phyloP scores from a whole-genome alignment of 768 basidiomycete species.

The Tubosaeta sp. region DNA sequence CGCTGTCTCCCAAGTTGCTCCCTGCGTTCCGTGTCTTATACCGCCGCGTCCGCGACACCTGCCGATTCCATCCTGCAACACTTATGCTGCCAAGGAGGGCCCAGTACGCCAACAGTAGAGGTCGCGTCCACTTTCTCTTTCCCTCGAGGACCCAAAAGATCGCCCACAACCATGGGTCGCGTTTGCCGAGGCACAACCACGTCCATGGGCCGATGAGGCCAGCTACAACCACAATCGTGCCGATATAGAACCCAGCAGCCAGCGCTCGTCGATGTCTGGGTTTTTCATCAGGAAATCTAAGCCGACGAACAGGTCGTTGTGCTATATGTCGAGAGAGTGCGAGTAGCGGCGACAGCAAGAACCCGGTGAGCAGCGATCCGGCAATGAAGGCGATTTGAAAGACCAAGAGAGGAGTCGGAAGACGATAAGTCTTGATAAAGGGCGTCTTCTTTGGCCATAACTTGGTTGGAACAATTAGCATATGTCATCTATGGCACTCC shows the following conservation, averaged over 20 bases:
- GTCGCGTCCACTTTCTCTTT: constrained; percentile 71
- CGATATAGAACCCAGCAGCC: constrained; percentile 80
- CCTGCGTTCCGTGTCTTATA: constrained; percentile 49
- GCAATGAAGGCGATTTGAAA: constrained; percentile 92
- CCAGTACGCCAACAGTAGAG: constrained; percentile 83
- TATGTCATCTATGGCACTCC: background rate
- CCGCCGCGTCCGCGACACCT: constrained; percentile 72
- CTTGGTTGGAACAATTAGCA: constrained; percentile 35
- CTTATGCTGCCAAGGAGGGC: constrained; percentile 71
- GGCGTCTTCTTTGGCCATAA: constrained; percentile 76
- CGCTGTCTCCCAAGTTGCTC: constrained; percentile 33
- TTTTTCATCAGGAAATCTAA: constrained; percentile 81
- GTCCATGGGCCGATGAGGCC: constrained; percentile 90
- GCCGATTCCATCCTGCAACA: constrained; percentile 93
- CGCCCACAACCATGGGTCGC: constrained; percentile 88
- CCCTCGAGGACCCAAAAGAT: constrained; percentile 77
- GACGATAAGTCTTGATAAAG: constrained; percentile 86
- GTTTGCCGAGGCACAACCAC: constrained; percentile 73
- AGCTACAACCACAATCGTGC: constrained; percentile 70
- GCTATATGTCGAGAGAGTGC: constrained; percentile 90
- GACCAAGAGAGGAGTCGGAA: constrained; percentile 87
- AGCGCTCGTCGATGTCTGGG: constrained; percentile 75
- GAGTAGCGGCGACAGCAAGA: constrained; percentile 90
- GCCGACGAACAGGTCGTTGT: constrained; percentile 75
- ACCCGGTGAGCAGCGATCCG: constrained; percentile 89